These are phyloP conservation scores for Limnomonas spitsbergensis DNA, from an alignment of 139 green algal species.

Conservation along the genomic window DNA sequence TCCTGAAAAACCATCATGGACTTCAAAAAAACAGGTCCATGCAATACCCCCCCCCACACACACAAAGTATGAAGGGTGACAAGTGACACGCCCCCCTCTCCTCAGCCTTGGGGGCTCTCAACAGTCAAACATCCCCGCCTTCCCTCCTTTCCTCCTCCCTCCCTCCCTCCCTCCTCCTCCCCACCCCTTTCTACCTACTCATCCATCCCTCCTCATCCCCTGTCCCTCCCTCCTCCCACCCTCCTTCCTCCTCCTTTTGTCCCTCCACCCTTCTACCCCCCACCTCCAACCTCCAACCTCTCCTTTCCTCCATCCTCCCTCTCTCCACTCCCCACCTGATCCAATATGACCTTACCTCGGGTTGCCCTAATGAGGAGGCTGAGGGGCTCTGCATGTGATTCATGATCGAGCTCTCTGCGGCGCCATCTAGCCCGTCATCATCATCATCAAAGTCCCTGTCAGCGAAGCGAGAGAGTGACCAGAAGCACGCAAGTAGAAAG, in stretches of 20 bases:
- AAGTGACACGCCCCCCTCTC: too few relatives aligned
- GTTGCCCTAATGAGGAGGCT: constrained; percentile 10
- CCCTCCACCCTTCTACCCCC: neutral
- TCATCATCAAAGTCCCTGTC: neutral
- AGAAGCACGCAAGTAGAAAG: neutral
- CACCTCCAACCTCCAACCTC: neutral
- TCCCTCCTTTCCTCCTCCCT: too few relatives aligned
- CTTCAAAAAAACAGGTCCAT: too few relatives aligned
- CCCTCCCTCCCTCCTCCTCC: too few relatives aligned
- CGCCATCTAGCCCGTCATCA: neutral
- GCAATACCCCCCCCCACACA: too few relatives aligned
- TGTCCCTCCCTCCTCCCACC: neutral
- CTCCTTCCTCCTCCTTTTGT: neutral
- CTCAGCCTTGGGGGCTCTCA: too few relatives aligned
- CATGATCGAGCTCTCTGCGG: neutral
- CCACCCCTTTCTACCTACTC: neutral
- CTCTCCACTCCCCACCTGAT: neutral
- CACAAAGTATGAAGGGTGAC: too few relatives aligned
- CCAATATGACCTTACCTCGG: too few relatives aligned
- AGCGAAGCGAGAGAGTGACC: neutral
- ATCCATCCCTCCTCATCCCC: neutral
- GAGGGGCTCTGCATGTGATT: constrained; percentile 39
- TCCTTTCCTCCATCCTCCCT: neutral
- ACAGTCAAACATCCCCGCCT: too few relatives aligned
- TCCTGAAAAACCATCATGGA: too few relatives aligned